Evolutionary conservation across 1,284 basidiomycete genomes (phyloP).

Genomic region (Rhizoctonia solani): DNA sequence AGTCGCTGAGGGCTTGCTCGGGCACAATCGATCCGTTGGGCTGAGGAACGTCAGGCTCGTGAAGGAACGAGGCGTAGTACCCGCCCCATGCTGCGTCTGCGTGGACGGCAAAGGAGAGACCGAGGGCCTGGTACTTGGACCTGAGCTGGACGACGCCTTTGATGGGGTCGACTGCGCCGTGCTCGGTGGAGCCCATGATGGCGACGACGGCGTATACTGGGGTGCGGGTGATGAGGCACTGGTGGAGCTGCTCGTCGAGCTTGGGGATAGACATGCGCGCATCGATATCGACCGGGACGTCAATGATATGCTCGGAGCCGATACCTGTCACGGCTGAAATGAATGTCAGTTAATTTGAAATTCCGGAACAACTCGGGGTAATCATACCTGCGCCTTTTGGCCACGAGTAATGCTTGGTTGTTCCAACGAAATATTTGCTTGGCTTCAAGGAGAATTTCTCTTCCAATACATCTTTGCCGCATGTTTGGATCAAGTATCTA

Average conservation of each 20-base stretch:
- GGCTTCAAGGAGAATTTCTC: constrained; percentile 42
- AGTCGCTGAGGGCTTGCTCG: constrained; percentile 42
- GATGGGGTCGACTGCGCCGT: constrained; percentile 53
- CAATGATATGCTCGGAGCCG: constrained; percentile 49
- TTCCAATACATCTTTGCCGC: constrained; percentile 47
- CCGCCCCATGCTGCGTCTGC: constrained; percentile 55
- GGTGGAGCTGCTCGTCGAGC: constrained; percentile 45
- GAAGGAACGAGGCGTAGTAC: constrained; percentile 46
- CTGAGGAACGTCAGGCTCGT: neutral
- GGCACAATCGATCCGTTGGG: constrained; percentile 41
- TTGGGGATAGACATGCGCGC: constrained; percentile 48
- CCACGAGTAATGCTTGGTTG: constrained; percentile 55
- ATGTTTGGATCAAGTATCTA: constrained; percentile 44
- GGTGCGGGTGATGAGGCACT: constrained; percentile 43
- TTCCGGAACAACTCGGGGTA: neutral
- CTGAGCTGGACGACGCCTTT: constrained; percentile 49
- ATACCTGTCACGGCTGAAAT: constrained; percentile 51
- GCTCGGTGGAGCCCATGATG: constrained; percentile 53
- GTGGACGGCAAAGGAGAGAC: constrained; percentile 52
- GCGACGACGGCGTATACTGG: constrained; percentile 53
- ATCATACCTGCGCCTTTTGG: constrained; percentile 52
- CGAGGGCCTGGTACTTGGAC: constrained; percentile 45
- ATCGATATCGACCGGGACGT: constrained; percentile 48
- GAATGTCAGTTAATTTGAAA: neutral
- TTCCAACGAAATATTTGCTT: constrained; percentile 44